Conservation (phyloP, 805 yeast genomes). For the Monosporozyma yasuniensis region DNA sequence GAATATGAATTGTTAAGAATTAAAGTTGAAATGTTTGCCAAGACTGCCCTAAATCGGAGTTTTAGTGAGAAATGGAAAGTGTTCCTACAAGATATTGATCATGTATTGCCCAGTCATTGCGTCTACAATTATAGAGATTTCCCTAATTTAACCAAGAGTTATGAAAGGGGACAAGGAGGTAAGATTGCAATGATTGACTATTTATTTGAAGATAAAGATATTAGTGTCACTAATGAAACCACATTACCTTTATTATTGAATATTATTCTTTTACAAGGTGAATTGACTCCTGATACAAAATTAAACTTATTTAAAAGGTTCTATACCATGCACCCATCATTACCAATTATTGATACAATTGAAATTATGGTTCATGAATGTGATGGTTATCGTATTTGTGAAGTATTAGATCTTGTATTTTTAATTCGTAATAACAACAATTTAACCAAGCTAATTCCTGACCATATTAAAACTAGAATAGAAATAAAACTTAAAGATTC, state of each 20-base stretch:
- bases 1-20: constrained; percentile 18
- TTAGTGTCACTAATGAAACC: constrained; percentile 13
- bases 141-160: constrained; percentile 16
- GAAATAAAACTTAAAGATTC: neutral
- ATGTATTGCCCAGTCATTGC: constrained; percentile 7
- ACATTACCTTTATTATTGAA: constrained; percentile 21
- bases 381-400: constrained; percentile 7
- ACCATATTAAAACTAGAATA: neutral
- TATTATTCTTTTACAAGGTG: constrained; percentile 17
- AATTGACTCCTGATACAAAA: constrained; percentile 4
- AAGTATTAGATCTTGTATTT: neutral
- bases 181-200: constrained; percentile 8
- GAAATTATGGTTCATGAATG: constrained; percentile 9
- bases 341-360: constrained; percentile 3
- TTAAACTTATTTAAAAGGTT: constrained; percentile 10
- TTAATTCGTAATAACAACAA: neutral
- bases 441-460: neutral
- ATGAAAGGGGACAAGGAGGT: constrained; percentile 5
- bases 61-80: constrained; percentile 29
- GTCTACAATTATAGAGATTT: constrained; percentile 20
- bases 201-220: constrained; percentile 14
- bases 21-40: constrained; percentile 26
- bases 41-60: constrained; percentile 3
- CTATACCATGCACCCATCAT: constrained; percentile 2
- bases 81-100: constrained; percentile 24